phyloP scores from a whole-genome alignment of 2,329 filamentous ascomycete genomes.

The Fusarium vanettenii region DNA sequence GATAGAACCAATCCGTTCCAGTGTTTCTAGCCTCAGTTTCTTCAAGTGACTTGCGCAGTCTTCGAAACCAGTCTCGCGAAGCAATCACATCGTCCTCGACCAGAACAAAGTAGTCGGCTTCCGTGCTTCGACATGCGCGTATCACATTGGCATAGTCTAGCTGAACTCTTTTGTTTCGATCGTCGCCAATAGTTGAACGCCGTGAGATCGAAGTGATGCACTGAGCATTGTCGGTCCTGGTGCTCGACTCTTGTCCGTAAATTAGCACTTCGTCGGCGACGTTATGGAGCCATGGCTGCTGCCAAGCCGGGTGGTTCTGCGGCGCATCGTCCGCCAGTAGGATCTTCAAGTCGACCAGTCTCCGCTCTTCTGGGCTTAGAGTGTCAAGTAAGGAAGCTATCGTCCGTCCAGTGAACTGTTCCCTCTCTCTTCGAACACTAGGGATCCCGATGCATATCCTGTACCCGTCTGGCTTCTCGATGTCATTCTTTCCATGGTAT shows the following conservation, averaged over 20 bases:
- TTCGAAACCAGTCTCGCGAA: slow-evolving; percentile 45
- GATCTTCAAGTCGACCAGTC: slow-evolving; percentile 42
- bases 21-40: slow-evolving; percentile 30
- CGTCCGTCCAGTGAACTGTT: slow-evolving; percentile 41
- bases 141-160: slow-evolving; percentile 45
- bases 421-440: slow-evolving; percentile 39
- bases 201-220: slow-evolving; percentile 17
- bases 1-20: slow-evolving; percentile 45
- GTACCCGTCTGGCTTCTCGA: neutral
- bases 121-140: slow-evolving; percentile 35
- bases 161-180: slow-evolving; percentile 42
- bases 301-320: slow-evolving; percentile 42
- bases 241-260: slow-evolving; percentile 29
- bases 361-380: slow-evolving; percentile 42
- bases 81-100: slow-evolving; percentile 50
- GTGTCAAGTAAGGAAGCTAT: slow-evolving; percentile 46
- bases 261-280: slow-evolving; percentile 46
- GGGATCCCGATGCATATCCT: slow-evolving; percentile 46
- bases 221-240: slow-evolving; percentile 5
- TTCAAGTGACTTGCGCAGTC: slow-evolving; percentile 34
- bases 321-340: slow-evolving; percentile 46
- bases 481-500: neutral
- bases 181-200: slow-evolving; percentile 14
- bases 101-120: slow-evolving; percentile 44
- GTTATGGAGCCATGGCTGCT: slow-evolving; percentile 43